Conservation (phyloP, 73 alveolate species). For the Paramecium octaurelia region DNA sequence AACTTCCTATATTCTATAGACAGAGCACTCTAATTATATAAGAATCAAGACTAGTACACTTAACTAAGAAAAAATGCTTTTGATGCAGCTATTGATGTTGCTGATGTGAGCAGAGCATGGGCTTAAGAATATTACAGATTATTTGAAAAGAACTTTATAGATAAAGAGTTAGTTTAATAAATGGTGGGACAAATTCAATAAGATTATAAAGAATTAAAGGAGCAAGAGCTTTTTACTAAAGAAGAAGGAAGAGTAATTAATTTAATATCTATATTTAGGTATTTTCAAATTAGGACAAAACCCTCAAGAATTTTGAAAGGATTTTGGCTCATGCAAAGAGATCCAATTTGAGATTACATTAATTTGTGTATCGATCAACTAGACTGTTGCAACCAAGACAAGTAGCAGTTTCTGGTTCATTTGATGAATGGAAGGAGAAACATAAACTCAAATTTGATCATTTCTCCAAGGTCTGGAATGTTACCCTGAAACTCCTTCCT, state of each 20-base stretch:
- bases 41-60: slow-evolving; percentile 75
- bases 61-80: slow-evolving; percentile 91
- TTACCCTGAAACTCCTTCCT: slow-evolving; percentile 78
- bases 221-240: slow-evolving; percentile 57
- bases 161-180: slow-evolving; percentile 60
- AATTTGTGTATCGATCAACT: slow-evolving; percentile 4
- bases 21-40: slow-evolving; percentile 84
- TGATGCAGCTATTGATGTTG: slow-evolving; percentile 91
- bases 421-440: slow-evolving; percentile 96
- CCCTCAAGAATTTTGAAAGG: background rate
- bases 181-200: slow-evolving; percentile 12
- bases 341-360: slow-evolving; percentile 5
- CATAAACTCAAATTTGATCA: slow-evolving; percentile 86
- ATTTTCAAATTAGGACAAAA: background rate
- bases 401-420: slow-evolving; percentile 92
- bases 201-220: slow-evolving; percentile 61
- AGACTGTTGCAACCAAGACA: slow-evolving; percentile 45
- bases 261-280: slow-evolving; percentile 10
- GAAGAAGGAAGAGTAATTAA: slow-evolving; percentile 65
- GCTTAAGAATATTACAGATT: slow-evolving; percentile 90
- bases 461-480: slow-evolving; percentile 76
- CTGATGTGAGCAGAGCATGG: slow-evolving; percentile 93
- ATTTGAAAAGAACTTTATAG: slow-evolving; percentile 77
- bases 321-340: slow-evolving; percentile 26
- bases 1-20: slow-evolving; percentile 89